Evolutionary conservation across 768 basidiomycete genomes (phyloP).

Genomic region (Lentinula aciculospora): DNA sequence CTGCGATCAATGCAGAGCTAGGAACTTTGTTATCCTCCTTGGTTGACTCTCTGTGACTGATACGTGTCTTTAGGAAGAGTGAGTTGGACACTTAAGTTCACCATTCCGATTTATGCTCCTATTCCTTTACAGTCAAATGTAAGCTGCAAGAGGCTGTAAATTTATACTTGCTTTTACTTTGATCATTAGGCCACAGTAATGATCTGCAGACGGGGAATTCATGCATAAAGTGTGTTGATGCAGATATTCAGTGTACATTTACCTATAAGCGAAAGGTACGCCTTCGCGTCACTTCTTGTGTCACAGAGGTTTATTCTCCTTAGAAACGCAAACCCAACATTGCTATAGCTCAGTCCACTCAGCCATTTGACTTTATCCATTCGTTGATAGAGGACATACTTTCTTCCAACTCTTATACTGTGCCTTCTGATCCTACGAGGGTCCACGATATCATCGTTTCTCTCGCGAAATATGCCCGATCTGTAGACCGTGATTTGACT

Average conservation of each 20-base stretch:
- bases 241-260: not conserved
- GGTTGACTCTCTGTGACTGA: not conserved
- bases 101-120: not conserved
- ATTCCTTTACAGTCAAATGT: not conserved
- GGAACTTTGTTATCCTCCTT: not conserved
- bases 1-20: not conserved
- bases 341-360: not conserved
- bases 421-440: not conserved
- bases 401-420: not conserved
- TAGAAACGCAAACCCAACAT: conserved; percentile 4
- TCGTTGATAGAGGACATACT: not conserved
- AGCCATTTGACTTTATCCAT: not conserved
- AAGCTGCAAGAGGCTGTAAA: not conserved
- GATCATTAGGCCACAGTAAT: not conserved
- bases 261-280: not conserved
- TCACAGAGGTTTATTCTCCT: too few relatives aligned
- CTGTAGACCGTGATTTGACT: not conserved
- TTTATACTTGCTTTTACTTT: not conserved
- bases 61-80: not conserved
- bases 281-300: not conserved
- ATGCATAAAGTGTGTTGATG: not conserved
- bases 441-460: not conserved
- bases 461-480: not conserved
- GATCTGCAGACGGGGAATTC: not conserved
- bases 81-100: not conserved